Conservation (phyloP, 495 filamentous ascomycete genomes). For the Neurospora discreta region DNA sequence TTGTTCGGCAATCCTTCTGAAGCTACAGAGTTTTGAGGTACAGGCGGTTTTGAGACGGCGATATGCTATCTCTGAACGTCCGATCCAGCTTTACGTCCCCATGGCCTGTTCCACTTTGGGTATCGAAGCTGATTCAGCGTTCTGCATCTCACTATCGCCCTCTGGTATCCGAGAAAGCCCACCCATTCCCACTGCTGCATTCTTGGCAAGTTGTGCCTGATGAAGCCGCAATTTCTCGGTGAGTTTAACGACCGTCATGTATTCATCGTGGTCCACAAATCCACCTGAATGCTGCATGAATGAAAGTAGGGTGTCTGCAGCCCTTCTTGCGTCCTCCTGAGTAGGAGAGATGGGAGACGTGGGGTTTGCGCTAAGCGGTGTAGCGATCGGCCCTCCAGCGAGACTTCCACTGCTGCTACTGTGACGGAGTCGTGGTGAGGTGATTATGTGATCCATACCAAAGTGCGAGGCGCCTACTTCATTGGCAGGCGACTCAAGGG, state of each 20-base stretch:
- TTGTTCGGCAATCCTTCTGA: background rate
- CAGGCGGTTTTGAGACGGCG: background rate
- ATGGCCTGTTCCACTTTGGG: conserved; percentile 14
- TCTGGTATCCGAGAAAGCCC: conserved; percentile 59
- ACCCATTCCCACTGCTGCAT: conserved; percentile 44
- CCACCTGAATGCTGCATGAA: conserved; percentile 68
- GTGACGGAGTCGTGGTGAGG: conserved; percentile 41
- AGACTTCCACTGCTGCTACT: conserved; percentile 44
- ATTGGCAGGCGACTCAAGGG: conserved; percentile 61
- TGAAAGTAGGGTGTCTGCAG: conserved; percentile 73
- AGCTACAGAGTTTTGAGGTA: background rate
- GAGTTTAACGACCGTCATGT: conserved; percentile 67
- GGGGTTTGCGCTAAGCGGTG: conserved; percentile 28
- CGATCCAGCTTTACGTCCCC: conserved; percentile 2
- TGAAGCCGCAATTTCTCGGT: conserved; percentile 78
- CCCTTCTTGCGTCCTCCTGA: conserved; percentile 78
- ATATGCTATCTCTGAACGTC: background rate
- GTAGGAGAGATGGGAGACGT: conserved; percentile 57
- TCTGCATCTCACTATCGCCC: conserved; percentile 42
- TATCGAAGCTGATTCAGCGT: conserved; percentile 7
- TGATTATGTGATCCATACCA: conserved; percentile 42
- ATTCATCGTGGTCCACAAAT: conserved; percentile 72
- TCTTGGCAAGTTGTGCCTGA: conserved; percentile 40
- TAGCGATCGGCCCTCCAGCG: conserved; percentile 32
- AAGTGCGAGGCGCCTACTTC: conserved; percentile 41